Base-by-base conservation (phyloP, 768 basidiomycete genomes). In the Podaxis sp. region DNA sequence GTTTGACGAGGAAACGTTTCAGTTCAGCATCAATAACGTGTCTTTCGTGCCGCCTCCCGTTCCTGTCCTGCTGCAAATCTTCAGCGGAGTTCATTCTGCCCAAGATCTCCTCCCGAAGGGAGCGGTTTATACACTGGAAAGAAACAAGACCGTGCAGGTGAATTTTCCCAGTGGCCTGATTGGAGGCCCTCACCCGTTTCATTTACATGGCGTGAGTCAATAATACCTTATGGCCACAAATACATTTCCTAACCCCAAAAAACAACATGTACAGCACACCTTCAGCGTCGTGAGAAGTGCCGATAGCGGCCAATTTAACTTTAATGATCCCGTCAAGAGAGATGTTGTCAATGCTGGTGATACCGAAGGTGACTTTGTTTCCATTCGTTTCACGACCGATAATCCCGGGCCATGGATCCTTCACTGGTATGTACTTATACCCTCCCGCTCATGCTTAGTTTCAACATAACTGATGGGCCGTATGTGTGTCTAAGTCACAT, bases 331-430 rank as follows among this genome's bases (percentile, higher is more conserved):
- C 2, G 74, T 81, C 73, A 72, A 79, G 36, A 72, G 85, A 47
- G 85, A 86, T 68, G 82, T 81, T 1, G 78, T 84, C 47, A 76
- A 75, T 57, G 77, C 81, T 25, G 73, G 75, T 46, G 69, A 71
- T 57, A 61, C 38, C 17, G 70, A 63, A 2, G 66, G 81, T 71
- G 71, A 81, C 69, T 73, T 82, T 68, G 80, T 82, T 27, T 81
- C 81, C 2, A 75, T 90, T 55, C 80, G 87, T 38, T 89, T 87
- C 72, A 67, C 73, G 29, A 87, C 87, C 2, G 83, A 90, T 67
- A 90, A 90, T 71, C 80, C 87, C 3, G 89, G 89, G 9, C 82
- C 82, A 2, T 87, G 85, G 82, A 74, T 82, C 66, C 63, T 82
- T 36, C 82, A 82, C 65, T 82, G 73, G 74, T 74, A 49, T 22